phyloP scores from a whole-genome alignment of 352 stramenopile species.

The Pythium phragmitis region DNA sequence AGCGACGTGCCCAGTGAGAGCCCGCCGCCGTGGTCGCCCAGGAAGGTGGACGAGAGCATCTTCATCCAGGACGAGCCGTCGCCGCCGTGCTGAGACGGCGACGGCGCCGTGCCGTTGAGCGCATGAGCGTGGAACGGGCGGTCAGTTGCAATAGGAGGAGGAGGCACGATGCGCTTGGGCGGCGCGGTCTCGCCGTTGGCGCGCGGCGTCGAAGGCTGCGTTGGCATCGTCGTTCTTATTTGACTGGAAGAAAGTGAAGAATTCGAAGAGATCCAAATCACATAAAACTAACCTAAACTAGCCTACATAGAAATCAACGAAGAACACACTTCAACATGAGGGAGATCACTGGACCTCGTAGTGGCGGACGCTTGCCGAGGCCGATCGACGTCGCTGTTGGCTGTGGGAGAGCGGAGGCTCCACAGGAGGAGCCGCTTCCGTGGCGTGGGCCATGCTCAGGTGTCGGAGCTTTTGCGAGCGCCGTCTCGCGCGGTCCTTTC shows the following conservation, averaged over 20 bases:
- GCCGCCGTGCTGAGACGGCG: constrained; percentile 3
- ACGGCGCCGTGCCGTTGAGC: constrained; percentile 2
- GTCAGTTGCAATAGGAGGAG: constrained; percentile 15
- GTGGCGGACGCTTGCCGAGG: constrained; percentile 1
- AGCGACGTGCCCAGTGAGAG: constrained; percentile 31
- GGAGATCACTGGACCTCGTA: constrained; percentile 11
- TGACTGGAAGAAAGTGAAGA: not conserved
- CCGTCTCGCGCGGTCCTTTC: constrained; percentile 34
- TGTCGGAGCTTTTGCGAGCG: constrained; percentile 6
- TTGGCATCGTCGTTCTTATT: constrained; percentile 4
- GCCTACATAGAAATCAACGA: not conserved
- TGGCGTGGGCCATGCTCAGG: not conserved
- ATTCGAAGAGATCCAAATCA: not conserved
- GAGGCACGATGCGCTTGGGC: not conserved
- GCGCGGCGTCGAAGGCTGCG: not conserved
- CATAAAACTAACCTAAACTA: not conserved
- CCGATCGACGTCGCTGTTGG: not conserved
- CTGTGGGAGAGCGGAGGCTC: not conserved
- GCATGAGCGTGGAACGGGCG: not conserved
- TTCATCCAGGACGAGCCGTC: constrained; percentile 62
- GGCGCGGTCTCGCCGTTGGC: not conserved
- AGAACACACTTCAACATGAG: not conserved
- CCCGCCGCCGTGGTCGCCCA: constrained; percentile 39
- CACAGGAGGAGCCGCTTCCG: not conserved
- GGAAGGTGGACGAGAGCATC: constrained; percentile 80